Conservation (phyloP, 2,329 filamentous ascomycete genomes). For the Didymella lethalis region DNA sequence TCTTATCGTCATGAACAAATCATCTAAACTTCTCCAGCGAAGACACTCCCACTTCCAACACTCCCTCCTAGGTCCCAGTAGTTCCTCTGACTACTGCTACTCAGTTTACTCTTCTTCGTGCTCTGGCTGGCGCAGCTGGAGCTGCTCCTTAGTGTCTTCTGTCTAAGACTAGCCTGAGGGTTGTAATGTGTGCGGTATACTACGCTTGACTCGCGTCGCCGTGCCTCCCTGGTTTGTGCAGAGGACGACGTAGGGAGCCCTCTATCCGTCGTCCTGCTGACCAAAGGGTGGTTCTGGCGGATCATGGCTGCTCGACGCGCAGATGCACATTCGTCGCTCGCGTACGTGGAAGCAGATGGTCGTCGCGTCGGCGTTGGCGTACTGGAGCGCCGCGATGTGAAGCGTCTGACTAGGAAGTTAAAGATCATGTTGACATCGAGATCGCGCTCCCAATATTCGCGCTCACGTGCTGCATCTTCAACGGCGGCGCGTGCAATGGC, state of each 20-base stretch:
- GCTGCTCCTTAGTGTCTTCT: conserved; percentile 53
- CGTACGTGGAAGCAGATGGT: conserved; percentile 37
- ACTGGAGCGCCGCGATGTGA: conserved; percentile 47
- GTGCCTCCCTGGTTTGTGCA: conserved; percentile 28
- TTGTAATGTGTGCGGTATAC: conserved; percentile 35
- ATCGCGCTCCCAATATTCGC: conserved; percentile 91
- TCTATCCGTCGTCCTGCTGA: conserved; percentile 61
- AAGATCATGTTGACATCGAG: conserved; percentile 93
- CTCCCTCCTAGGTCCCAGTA: conserved; percentile 93
- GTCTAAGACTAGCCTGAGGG: conserved; percentile 28
- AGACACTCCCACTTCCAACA: conserved; percentile 70
- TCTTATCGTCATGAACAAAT: conserved; percentile 1
- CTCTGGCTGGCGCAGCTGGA: conserved; percentile 87
- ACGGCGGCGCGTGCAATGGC: conserved; percentile 29
- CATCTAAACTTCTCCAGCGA: conserved; percentile 40
- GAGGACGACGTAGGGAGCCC: conserved; percentile 39
- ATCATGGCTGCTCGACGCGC: conserved; percentile 81
- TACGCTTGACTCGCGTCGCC: conserved; percentile 26
- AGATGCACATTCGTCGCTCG: conserved; percentile 46
- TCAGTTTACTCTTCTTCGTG: conserved; percentile 74
- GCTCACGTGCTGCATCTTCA: conserved; percentile 56
- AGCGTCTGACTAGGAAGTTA: conserved; percentile 62
- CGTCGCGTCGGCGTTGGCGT: conserved; percentile 31
- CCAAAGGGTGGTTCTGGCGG: conserved; percentile 86
- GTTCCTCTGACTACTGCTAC: conserved; percentile 77